Conservation (phyloP, 1,284 basidiomycete genomes). For the Crucibulum cyathiforme region DNA sequence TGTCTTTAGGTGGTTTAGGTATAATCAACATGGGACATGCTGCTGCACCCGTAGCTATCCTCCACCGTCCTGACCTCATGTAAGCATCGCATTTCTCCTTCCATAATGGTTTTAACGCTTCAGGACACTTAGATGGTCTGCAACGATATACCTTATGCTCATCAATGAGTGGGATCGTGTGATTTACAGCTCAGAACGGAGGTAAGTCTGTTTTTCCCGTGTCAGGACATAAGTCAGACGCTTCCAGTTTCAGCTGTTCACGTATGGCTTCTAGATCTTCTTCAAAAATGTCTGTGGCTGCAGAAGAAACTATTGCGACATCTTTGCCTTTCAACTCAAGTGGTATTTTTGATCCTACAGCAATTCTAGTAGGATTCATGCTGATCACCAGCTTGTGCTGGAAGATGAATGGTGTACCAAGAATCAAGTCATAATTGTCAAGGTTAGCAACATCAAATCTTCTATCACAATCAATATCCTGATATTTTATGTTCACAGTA, state of each 20-base stretch:
- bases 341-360: slow-evolving; percentile 13
- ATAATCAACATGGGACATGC: not conserved
- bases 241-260: no score
- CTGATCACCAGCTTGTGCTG: slow-evolving; percentile 25
- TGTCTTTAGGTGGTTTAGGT: slow-evolving; percentile 7
- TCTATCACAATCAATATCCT: not conserved
- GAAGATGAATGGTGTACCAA: slow-evolving; percentile 37
- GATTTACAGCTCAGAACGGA: slow-evolving; percentile 37
- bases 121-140: slow-evolving; percentile 13
- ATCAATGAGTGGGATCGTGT: slow-evolving; percentile 38
- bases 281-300: slow-evolving; percentile 13
- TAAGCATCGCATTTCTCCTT: not conserved
- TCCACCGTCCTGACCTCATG: not conserved
- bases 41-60: not conserved
- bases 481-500: no score
- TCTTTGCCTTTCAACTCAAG: slow-evolving; percentile 19
- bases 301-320: slow-evolving; percentile 19
- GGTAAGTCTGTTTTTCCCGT: slow-evolving; percentile 32
- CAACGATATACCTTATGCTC: slow-evolving; percentile 29
- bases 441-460: slow-evolving; percentile 29
- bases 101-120: not conserved
- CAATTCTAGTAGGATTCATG: slow-evolving; percentile 5
- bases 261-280: not conserved
- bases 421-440: slow-evolving; percentile 35
- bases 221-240: slow-evolving; percentile 18